Percentiles rank a stretch among this genome's conserved stretches.
These are phyloP conservation scores for Nakazawaea wyomingensis DNA, from an alignment of 805 yeast species.

Conservation along the genomic window DNA sequence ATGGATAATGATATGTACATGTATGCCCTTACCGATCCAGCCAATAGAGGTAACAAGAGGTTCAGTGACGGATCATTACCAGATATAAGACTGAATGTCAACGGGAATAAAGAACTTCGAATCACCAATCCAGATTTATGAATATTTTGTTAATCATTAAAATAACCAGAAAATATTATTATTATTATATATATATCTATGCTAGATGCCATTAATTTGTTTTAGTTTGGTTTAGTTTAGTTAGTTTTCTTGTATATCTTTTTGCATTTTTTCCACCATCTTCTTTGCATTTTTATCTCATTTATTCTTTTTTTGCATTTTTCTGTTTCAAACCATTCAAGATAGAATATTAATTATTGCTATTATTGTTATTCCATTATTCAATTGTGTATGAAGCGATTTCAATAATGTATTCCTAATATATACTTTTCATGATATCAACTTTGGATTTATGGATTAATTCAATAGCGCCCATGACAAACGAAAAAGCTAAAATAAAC, in stretches of 20 bases:
- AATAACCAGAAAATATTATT: no score
- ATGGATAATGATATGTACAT: slow-evolving; percentile 11
- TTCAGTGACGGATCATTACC: slow-evolving; percentile 17
- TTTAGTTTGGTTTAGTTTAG: neutral
- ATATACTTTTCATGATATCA: no score
- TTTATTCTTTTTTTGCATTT: neutral
- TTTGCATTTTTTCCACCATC: no score
- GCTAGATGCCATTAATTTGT: no score
- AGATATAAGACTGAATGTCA: slow-evolving; percentile 74
- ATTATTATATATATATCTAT: no score
- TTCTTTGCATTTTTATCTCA: no score
- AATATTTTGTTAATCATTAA: neutral
- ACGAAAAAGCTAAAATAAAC: no score
- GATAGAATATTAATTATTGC: no score
- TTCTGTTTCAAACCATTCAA: neutral
- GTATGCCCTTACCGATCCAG: neutral
- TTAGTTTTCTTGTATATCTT: neutral
- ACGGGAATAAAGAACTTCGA: slow-evolving; percentile 25
- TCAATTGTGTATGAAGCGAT: no score
- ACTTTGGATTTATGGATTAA: no score
- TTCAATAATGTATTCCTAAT: neutral
- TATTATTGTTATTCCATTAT: no score
- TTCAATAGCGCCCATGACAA: no score
- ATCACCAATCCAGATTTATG: slow-evolving; percentile 11
- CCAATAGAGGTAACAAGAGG: slow-evolving; percentile 14